A percentile compares a stretch with the other conserved stretches of the same genome.
phyloP scores from a whole-genome alignment of 805 yeast genomes.

The Wickerhamomyces mucosus region DNA sequence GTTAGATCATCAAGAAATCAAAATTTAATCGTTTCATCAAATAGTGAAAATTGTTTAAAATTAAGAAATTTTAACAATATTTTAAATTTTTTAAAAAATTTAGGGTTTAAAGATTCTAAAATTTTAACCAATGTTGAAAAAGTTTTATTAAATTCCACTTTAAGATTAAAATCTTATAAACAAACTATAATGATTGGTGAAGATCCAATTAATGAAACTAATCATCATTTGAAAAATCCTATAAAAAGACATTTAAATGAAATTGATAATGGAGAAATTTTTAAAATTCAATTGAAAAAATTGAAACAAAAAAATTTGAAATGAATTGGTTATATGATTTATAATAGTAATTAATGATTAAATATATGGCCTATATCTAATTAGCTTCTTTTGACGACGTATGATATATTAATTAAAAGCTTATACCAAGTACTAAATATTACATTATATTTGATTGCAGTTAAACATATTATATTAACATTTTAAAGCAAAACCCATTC shows the following conservation, averaged over 20 bases:
- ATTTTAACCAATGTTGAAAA: slow-evolving; percentile 45
- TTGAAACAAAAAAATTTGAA: slow-evolving; percentile 9
- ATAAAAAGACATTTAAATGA: slow-evolving; percentile 15
- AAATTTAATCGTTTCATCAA: slow-evolving; percentile 74
- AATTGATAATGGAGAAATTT: slow-evolving; percentile 14
- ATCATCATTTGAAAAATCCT: slow-evolving; percentile 5
- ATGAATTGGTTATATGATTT: no score
- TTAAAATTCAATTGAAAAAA: slow-evolving; percentile 17
- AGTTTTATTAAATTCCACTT: slow-evolving; percentile 63
- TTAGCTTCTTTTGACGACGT: no score
- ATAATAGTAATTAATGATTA: no score
- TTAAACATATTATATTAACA: no score
- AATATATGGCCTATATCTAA: no score
- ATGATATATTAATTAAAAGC: no score
- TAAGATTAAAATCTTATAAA: slow-evolving; percentile 66
- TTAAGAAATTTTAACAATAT: slow-evolving; percentile 65
- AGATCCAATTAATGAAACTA: slow-evolving; percentile 23
- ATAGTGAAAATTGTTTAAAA: slow-evolving; percentile 48
- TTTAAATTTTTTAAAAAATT: slow-evolving; percentile 47
- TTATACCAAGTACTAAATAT: no score
- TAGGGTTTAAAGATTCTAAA: slow-evolving; percentile 58
- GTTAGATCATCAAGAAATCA: slow-evolving; percentile 73
- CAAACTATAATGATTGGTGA: slow-evolving; percentile 59
- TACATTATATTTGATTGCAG: no score
- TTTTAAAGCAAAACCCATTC: no score